Conservation (phyloP, 192 early-diverging fungal species). For the Coemansia sp. region DNA sequence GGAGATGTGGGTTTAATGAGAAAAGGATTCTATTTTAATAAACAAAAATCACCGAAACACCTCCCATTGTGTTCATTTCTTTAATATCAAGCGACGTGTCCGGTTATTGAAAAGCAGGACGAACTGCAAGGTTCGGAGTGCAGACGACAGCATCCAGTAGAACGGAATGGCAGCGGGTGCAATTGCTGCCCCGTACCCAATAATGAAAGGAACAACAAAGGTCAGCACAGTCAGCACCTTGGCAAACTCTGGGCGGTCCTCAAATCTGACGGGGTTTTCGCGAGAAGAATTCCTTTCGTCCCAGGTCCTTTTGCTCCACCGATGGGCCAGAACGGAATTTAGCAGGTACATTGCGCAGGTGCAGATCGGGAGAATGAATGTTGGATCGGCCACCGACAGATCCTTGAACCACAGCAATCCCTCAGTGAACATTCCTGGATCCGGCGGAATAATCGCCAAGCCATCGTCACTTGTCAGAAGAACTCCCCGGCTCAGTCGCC, state of each 20-base stretch:
- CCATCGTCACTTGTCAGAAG: not conserved
- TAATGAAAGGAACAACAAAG: slow-evolving; percentile 4
- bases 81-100: slow-evolving; percentile 16
- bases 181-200: not conserved
- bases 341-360: slow-evolving; percentile 1
- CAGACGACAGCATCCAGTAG: slow-evolving; percentile 38
- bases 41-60: not conserved
- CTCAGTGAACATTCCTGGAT: slow-evolving; percentile 32
- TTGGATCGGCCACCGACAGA: slow-evolving; percentile 22
- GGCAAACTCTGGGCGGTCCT: not conserved
- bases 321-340: not conserved
- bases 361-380: slow-evolving; percentile 16
- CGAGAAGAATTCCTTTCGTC: not conserved
- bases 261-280: not conserved
- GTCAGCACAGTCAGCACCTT: not conserved
- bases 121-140: slow-evolving; percentile 25
- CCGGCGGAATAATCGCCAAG: not conserved
- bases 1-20: not conserved
- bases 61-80: not conserved
- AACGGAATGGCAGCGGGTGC: slow-evolving; percentile 29
- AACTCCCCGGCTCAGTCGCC: slow-evolving; percentile 17
- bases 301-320: not conserved
- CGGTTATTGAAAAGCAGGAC: slow-evolving; percentile 16
- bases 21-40: not conserved
- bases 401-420: slow-evolving; percentile 45